These are phyloP conservation scores for Rhodamnia rubescens DNA, from an alignment of 345 rosid species.

Conservation along the genomic window DNA sequence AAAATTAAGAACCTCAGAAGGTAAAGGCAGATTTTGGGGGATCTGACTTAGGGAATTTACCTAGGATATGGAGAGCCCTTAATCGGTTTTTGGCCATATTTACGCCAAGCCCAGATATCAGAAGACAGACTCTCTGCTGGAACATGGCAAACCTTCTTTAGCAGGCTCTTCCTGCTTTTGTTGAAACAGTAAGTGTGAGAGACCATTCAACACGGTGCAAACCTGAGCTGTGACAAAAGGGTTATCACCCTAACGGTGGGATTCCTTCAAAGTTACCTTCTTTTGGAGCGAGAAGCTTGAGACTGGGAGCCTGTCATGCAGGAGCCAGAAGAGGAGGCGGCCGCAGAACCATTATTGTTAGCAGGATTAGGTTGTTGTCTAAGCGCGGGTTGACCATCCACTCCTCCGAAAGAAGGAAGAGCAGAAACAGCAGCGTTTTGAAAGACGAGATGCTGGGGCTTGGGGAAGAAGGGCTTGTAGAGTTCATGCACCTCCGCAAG, in stretches of 20 bases:
- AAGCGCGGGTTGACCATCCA: background rate
- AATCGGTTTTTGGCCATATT: slow-evolving; percentile 99
- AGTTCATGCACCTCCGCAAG: slow-evolving; percentile 61
- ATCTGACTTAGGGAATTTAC: slow-evolving; percentile 9
- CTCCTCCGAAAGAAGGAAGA: slow-evolving; percentile 12
- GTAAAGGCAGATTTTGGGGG: background rate
- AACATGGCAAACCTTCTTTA: slow-evolving; percentile 81
- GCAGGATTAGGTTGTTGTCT: slow-evolving; percentile 9
- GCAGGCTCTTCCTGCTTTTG: slow-evolving; percentile 64
- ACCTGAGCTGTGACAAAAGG: background rate
- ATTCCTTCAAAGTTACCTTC: slow-evolving; percentile 40
- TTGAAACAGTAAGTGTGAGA: background rate
- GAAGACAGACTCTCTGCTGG: slow-evolving; percentile 82
- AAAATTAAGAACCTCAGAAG: background rate
- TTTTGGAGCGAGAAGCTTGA: slow-evolving; percentile 62
- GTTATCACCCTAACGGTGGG: background rate
- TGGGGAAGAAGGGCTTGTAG: slow-evolving; percentile 54
- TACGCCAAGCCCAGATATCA: slow-evolving; percentile 98
- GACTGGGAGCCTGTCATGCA: slow-evolving; percentile 27
- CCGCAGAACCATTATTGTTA: slow-evolving; percentile 8
- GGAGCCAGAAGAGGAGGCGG: slow-evolving; percentile 5
- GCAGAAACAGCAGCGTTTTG: slow-evolving; percentile 29
- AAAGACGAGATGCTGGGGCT: slow-evolving; percentile 13
- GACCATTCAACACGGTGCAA: background rate
- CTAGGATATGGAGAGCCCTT: slow-evolving; percentile 98